A percentile compares a stretch with the other conserved stretches of the same genome.
These are phyloP conservation scores for Drosera capensis DNA, from an alignment of 148 eudicot species.

Conservation along the genomic window DNA sequence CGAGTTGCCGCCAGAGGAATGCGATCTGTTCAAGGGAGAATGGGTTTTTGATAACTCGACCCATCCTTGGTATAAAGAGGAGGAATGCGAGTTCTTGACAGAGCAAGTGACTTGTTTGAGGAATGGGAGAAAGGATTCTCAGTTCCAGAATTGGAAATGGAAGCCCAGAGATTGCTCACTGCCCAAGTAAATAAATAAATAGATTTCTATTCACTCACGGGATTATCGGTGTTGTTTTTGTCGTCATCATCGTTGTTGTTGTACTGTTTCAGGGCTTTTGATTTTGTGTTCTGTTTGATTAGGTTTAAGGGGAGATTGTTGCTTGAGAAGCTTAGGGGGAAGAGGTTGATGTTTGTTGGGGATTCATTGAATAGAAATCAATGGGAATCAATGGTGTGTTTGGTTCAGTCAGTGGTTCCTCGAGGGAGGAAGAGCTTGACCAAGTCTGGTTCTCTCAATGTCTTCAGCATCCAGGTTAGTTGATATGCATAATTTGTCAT, in stretches of 20 bases:
- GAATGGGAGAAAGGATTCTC: constrained; percentile 59
- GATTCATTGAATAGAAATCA: constrained; percentile 87
- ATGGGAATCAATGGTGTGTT: constrained; percentile 66
- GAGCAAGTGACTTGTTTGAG: constrained; percentile 72
- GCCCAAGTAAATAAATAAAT: no score
- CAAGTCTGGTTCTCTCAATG: constrained; percentile 38
- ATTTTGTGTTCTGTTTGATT: neutral
- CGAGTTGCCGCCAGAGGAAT: no score
- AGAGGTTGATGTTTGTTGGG: constrained; percentile 81
- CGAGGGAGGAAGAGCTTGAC: constrained; percentile 51
- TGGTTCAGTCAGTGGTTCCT: constrained; percentile 59
- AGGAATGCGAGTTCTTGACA: constrained; percentile 58
- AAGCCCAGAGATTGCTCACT: constrained; percentile 73
- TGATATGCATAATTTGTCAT: neutral
- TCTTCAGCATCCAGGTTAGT: constrained; percentile 74
- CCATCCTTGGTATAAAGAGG: constrained; percentile 57
- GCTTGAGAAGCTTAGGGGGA: constrained; percentile 69
- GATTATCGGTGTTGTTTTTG: neutral
- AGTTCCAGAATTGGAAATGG: constrained; percentile 82
- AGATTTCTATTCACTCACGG: no score
- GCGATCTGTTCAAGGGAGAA: constrained; percentile 59
- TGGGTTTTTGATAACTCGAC: constrained; percentile 72
- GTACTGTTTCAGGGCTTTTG: neutral
- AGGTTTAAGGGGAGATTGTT: constrained; percentile 82
- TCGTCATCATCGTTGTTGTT: neutral